Base-by-base conservation (phyloP, 2,329 filamentous ascomycete species). In the Trichoderma lentiforme region DNA sequence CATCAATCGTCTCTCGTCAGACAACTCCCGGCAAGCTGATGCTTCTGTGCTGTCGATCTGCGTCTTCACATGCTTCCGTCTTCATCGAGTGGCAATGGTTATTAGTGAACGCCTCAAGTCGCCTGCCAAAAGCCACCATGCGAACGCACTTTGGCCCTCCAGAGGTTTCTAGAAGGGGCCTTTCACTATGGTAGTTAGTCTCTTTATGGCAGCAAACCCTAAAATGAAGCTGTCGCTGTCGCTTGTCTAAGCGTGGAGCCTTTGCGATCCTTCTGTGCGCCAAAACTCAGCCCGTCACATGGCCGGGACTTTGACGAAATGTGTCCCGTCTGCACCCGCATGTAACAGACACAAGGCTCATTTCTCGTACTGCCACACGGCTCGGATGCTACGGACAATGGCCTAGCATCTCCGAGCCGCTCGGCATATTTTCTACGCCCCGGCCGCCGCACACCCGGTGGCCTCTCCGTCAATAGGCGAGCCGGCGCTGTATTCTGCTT, bases 371-470 rank as follows among this genome's bases (percentile, higher is more conserved):
- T 34, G 47, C 43, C 28, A 36, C 39, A 47, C 39, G 57, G 65
- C 57, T 70, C 67, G 67, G 67, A 70, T 61, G 57, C 39, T 21
- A 30, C 67, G 67, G 67, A 53, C 67, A 61, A 62, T n/a, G 57
- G 12, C 30, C 28, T 34, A 34, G 56, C 57, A 61, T 62, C 67
- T 61, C 67, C 67, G 67, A 70, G 67, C 67, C 24, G 57, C 39
- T 61, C 67, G 57, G 67, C 39, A 34, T 61, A 61, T 62, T 36
- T 53, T 62, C 39, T 62, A 18, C 28, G 39, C 21, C 15, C 67
- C 57, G 67, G 57, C 57, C 36, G 51, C 53, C 51, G 34, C 12
- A 24, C 18, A 15, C 62, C 39, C 18, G 18, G 12, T 34, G 39
- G 34, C 43, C 14, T 21, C 57, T 60, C 57, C 57, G 57, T 60